These are phyloP conservation scores for Tetragonia tetragonoides DNA, from an alignment of 148 eudicot species.

Conservation along the genomic window DNA sequence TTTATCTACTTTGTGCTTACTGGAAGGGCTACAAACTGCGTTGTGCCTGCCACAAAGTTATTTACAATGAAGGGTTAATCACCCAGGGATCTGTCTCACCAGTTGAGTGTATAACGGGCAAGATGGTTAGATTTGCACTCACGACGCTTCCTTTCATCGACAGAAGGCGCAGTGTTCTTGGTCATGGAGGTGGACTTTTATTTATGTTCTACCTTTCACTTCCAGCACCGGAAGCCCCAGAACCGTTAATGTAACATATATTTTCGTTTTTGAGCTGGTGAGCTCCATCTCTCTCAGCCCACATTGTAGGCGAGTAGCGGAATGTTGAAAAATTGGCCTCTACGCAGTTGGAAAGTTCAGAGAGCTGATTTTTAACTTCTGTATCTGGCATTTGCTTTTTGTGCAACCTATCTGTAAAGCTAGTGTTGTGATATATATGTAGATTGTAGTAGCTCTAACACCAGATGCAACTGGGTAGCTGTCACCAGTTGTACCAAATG, in stretches of 20 bases:
- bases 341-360: background rate
- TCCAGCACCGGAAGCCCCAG: background rate
- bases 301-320: slow-evolving; percentile 14
- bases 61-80: no score
- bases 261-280: background rate
- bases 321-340: background rate
- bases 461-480: slow-evolving; percentile 3
- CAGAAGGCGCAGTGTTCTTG: background rate
- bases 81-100: no score
- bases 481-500: slow-evolving; percentile 16
- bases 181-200: no score
- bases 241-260: background rate
- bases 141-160: background rate
- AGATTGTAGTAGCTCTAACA: slow-evolving; percentile 15
- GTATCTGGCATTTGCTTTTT: slow-evolving; percentile 3
- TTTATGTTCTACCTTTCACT: background rate
- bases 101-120: no score
- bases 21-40: no score
- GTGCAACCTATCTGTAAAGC: slow-evolving; percentile 28
- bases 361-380: slow-evolving; percentile 19
- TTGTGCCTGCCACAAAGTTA: no score
- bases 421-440: slow-evolving; percentile 22
- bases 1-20: no score
- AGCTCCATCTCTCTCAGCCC: background rate
- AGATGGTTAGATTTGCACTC: no score